Evolutionary conservation across 176 grass and related monocot species (phyloP).

Genomic region (Thinopyrum elongatum): DNA sequence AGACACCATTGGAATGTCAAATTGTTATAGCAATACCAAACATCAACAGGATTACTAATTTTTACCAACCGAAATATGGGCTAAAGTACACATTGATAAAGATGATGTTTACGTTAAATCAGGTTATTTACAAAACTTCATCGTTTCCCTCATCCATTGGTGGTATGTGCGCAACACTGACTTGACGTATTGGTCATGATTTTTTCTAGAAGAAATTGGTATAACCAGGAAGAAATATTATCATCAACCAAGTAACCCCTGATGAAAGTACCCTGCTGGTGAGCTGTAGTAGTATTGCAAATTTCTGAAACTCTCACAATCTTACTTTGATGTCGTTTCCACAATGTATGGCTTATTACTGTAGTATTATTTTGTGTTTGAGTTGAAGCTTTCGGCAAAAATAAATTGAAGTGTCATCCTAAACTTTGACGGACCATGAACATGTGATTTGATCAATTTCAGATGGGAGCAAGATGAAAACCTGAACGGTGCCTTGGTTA

Average conservation of each 20-base stretch:
- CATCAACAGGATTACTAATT: background rate
- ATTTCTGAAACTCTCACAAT: background rate
- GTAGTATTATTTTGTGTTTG: background rate
- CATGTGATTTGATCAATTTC: background rate
- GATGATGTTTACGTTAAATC: background rate
- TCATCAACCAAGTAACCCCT: background rate
- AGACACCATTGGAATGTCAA: background rate
- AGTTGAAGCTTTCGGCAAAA: background rate
- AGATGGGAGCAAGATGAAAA: slow-evolving; percentile 13
- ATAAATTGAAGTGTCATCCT: background rate
- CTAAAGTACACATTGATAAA: background rate
- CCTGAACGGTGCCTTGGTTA: slow-evolving; percentile 97
- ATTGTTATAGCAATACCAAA: background rate
- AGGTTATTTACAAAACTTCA: background rate
- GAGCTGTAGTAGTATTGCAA: background rate
- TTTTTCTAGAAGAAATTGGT: background rate
- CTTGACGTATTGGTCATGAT: background rate
- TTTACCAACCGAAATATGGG: background rate
- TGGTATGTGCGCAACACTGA: background rate
- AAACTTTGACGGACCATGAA: background rate
- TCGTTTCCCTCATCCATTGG: background rate
- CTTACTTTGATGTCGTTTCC: background rate
- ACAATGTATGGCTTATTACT: background rate
- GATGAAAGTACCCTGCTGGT: background rate
- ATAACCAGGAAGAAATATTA: background rate